phyloP scores from a whole-genome alignment of 192 early-diverging fungal genomes.

The Mycoemilia scoparia region DNA sequence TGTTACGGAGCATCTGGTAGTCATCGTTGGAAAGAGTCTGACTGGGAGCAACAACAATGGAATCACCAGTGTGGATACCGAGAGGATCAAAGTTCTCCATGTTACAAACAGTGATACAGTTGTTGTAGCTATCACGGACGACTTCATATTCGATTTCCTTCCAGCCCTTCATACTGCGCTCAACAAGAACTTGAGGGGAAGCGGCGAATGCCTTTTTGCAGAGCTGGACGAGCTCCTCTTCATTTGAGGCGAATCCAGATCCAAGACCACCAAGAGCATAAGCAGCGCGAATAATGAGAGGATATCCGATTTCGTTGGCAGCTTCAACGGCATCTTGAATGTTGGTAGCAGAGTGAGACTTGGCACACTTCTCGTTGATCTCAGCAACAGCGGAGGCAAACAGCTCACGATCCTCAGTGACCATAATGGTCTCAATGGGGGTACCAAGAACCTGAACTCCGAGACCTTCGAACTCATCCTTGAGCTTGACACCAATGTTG shows the following conservation, averaged over 20 bases:
- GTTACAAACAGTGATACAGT: conserved; percentile 99
- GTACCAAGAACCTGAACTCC: conserved; percentile 92
- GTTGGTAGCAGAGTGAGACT: conserved; percentile 60
- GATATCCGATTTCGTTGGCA: conserved; percentile 79
- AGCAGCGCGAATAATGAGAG: conserved; percentile 90
- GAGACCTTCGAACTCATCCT: conserved; percentile 64
- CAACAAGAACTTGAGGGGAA: conserved; percentile 86
- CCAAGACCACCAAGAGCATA: conserved; percentile 93
- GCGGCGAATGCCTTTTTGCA: conserved; percentile 77
- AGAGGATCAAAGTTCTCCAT: conserved; percentile 99
- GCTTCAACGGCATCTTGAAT: conserved; percentile 75
- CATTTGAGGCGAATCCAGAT: conserved; percentile 89
- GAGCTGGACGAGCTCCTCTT: conserved; percentile 59
- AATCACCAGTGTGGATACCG: conserved; percentile 98
- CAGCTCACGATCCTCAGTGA: conserved; percentile 92
- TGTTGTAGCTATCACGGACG: conserved; percentile 82
- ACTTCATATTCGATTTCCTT: conserved; percentile 99
- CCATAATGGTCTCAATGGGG: conserved; percentile 83
- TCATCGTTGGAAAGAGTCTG: conserved; percentile 96
- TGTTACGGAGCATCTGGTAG: conserved; percentile 95
- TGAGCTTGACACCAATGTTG: conserved; percentile 83
- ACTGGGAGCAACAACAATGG: conserved; percentile 93
- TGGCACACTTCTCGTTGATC: conserved; percentile 84
- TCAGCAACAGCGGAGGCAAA: conserved; percentile 73
- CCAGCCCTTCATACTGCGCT: conserved; percentile 98